A percentile compares a stretch with the other conserved stretches of the same genome.
phyloP scores from a whole-genome alignment of 2,329 filamentous ascomycete genomes.

The Neonectria coccinea region DNA sequence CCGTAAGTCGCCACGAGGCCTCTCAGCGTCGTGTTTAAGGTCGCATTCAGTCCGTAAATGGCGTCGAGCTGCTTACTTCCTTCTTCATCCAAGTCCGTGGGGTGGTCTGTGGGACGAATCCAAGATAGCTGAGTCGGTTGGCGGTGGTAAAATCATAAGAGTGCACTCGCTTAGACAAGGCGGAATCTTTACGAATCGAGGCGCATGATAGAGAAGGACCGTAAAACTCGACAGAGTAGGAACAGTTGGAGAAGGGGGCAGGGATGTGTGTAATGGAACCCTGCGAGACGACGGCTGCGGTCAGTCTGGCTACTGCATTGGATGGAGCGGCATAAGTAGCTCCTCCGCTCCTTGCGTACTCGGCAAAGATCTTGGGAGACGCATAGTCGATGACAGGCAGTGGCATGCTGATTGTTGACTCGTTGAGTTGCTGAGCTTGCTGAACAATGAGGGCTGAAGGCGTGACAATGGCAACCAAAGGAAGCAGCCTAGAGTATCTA shows the following conservation, averaged over 20 bases:
- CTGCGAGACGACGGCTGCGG: not conserved
- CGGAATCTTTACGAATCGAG: not conserved
- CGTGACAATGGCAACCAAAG: conserved; percentile 12
- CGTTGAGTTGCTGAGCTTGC: not conserved
- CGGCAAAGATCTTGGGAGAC: not conserved
- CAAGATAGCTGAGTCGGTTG: not conserved
- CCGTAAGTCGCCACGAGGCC: no score
- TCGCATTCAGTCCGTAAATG: no score
- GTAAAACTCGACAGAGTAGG: conserved; percentile 13
- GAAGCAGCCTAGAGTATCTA: conserved; percentile 8
- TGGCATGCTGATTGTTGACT: fast-evolving
- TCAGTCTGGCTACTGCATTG: not conserved
- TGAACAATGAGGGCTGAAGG: not conserved
- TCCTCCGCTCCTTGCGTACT: not conserved
- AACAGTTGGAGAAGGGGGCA: conserved; percentile 23
- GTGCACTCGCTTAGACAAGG: not conserved
- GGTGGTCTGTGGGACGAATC: not conserved
- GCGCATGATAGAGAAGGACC: conserved; percentile 17
- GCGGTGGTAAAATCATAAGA: not conserved
- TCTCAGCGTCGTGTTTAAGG: no score
- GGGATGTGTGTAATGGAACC: not conserved
- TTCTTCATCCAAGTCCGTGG: no score
- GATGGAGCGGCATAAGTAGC: not conserved
- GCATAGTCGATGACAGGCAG: conserved; percentile 2
- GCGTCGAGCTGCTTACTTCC: no score